Evolutionary conservation across 805 yeast species (phyloP), one percentile per base, ranked within the genome.

Genomic region (Komagataella pseudopastoris): DNA sequence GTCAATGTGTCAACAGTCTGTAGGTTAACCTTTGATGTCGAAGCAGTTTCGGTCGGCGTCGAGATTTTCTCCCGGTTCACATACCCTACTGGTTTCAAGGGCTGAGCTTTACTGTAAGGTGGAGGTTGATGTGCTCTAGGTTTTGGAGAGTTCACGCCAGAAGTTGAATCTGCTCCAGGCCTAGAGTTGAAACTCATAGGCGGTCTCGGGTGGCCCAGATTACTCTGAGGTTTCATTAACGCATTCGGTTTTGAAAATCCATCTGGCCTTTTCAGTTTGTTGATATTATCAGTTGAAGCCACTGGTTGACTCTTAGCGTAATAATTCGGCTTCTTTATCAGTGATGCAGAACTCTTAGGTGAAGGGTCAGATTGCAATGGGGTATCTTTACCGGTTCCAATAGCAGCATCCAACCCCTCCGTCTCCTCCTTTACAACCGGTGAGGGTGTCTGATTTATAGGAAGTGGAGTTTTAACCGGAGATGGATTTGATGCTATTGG

Each of bases 91-190:
- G 39, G 39, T 30, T 30, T 30, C 14, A 30, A 10, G 6, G 39
- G 39, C 39, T 30, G 39, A 10, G 14, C 39, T 30, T 30, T 30
- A 30, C 39, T 30, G 14, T 30, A 30, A 30, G 39, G 39, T 30
- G 10, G 18, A 46, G 48, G 48, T 3, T 46, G 48, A 10, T 44
- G 47, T 17, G 51, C 39, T 22, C 47, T n/a, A 44, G 51, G 47
- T 30, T 45, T 44, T 10, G 39, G 39, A 14, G 39, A n/a, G 14
- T 14, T 30, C n/a, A 30, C 39, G 8, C 39, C 39, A 30, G 39
- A 14, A 4, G 39, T 30, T 30, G 39, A 30, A 12, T 30, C 39
- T 10, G n/a, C 39, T 30, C 39, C 39, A 10, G 39, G 39, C 4
- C 39, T 12, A 30, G 39, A 12, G 39, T 30, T 30, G 39, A 30